These are phyloP conservation scores for Coniferiporia weirii DNA, from an alignment of 1,284 basidiomycete genomes.

Conservation along the genomic window DNA sequence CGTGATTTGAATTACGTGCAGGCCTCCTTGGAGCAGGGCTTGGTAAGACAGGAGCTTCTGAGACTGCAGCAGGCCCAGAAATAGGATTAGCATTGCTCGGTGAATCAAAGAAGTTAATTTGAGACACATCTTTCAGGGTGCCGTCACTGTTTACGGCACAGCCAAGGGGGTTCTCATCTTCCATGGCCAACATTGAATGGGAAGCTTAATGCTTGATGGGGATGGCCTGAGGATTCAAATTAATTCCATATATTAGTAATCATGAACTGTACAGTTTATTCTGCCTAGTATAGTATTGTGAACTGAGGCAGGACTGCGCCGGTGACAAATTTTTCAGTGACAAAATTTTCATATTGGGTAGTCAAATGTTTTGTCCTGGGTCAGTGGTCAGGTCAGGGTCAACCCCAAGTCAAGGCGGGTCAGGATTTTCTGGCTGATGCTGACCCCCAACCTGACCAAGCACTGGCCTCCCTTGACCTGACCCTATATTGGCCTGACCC, in stretches of 20 bases:
- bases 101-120: neutral
- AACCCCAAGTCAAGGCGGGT: neutral
- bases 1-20: neutral
- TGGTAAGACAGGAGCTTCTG: neutral
- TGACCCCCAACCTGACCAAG: neutral
- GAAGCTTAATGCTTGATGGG: too few relatives aligned
- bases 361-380: neutral
- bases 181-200: too few relatives aligned
- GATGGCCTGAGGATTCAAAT: too few relatives aligned
- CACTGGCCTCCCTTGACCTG: neutral
- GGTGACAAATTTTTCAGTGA: too few relatives aligned
- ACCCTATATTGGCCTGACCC: too few relatives aligned
- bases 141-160: neutral
- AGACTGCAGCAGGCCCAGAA: neutral
- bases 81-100: neutral
- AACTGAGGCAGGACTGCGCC: too few relatives aligned
- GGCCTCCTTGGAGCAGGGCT: neutral
- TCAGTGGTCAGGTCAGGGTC: neutral
- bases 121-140: neutral
- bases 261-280: too few relatives aligned
- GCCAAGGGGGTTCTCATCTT: neutral
- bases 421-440: neutral
- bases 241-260: neutral
- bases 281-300: too few relatives aligned
- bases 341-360: neutral